Evolutionary conservation across 2,329 filamentous ascomycete genomes (phyloP), one percentile per base, ranked within the genome.

Genomic region (Celoporthe dispersa): DNA sequence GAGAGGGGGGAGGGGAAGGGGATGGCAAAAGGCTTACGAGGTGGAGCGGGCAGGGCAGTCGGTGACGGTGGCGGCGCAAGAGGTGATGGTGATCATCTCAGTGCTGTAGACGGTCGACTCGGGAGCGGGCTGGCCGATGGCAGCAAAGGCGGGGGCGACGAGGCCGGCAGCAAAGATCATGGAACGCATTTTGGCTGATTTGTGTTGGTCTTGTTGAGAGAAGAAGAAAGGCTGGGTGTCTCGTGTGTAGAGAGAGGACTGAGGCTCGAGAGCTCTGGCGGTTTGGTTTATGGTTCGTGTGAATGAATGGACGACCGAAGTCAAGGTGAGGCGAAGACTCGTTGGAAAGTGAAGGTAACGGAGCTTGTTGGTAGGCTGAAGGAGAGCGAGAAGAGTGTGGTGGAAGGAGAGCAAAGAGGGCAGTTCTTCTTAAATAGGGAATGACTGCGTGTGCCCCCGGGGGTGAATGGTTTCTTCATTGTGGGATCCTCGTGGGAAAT

Each of bases 171-270:
- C 81, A 78, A 72, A 66, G 59, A 72, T 68, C 76, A 85, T 77
- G 86, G 88, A 89, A 87, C 86, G 86, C 88, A 90, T 90, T 77
- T 89, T 90, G 87, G 84, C 75, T 60, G 64, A 73, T 77, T 73
- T 67, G 70, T 68, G 57, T 65, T 64, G 72, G 68, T 66, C 73
- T 74, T 67, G 73, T 69, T 70, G 70, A 73, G 73, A 68, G n/a
- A n/a, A n/a, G n/a, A 70, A 68, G 66, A 62, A 53, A 35, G 61
- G 66, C 41, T 72, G 70, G 39, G 39, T 39, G 16, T 48, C n/a
- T n/a, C 44, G 19, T 48, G 8, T 48, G 11, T 7, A 76, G 76
- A 75, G 75, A 78, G 72, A 67, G 64, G 76, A 75, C 66, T 73
- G 74, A 77, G 77, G 75, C 76, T 74, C 60, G 53, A 74, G 75